These are phyloP conservation scores for Calycina herbarum DNA, from an alignment of 2,329 filamentous ascomycete genomes.

Conservation along the genomic window DNA sequence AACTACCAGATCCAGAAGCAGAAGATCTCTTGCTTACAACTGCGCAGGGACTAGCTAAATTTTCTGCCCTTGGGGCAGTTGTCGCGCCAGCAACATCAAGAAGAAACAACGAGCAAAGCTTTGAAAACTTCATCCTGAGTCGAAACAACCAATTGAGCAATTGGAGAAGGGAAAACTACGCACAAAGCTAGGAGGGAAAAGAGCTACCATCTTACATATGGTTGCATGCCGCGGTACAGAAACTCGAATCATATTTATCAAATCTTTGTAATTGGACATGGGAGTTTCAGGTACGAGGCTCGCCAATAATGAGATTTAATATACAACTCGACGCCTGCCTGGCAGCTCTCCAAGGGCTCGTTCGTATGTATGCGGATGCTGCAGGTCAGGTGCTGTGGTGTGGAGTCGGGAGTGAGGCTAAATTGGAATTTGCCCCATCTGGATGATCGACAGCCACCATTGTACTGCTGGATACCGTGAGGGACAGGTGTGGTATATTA, in stretches of 20 bases:
- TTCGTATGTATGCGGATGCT: background rate
- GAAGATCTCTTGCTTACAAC: constrained; percentile 21
- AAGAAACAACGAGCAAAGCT: background rate
- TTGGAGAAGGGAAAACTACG: background rate
- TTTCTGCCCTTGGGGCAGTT: background rate
- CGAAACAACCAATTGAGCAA: background rate
- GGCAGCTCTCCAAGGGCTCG: background rate
- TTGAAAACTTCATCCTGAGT: background rate
- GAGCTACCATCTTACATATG: background rate
- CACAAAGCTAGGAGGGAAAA: background rate
- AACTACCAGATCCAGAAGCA: constrained; percentile 3
- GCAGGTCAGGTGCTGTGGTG: constrained; percentile 2
- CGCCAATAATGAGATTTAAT: background rate
- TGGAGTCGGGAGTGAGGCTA: background rate
- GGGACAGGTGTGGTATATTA: background rate
- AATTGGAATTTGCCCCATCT: background rate
- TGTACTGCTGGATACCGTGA: background rate
- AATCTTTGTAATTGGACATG: background rate
- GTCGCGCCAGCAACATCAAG: background rate
- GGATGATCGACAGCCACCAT: background rate
- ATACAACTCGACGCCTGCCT: background rate
- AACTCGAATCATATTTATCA: background rate
- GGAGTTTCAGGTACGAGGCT: constrained; percentile 3
- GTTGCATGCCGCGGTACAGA: background rate
- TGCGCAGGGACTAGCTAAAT: constrained; percentile 15